Evolutionary conservation across 345 rosid species (phyloP), one percentile per base, ranked within the genome.

Genomic region (Turnera subulata): DNA sequence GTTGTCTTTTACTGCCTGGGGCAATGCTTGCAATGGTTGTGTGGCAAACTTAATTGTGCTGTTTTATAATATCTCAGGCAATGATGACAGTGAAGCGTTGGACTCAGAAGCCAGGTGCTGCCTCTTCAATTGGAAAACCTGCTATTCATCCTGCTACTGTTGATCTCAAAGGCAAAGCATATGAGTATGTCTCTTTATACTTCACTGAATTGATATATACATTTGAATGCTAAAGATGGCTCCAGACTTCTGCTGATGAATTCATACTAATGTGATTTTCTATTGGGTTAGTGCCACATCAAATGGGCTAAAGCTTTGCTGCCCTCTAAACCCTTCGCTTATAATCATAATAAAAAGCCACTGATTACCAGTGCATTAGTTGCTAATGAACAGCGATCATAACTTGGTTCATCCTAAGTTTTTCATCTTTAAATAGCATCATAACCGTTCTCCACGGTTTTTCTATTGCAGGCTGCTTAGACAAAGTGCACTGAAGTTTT

Each of bases 1-100:
- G 52, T 32, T 38, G 2, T 10, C 23, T 29, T 11, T 5, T 35
- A 24, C 9, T 46, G 54, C 23, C 53, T 67, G 58, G 4, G n/a
- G 8, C 11, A n/a, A 13, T 29, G 5, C 42, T 42, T 42, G n/a
- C 12, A 13, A 42, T 2, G 45, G 6, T 4, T 42, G 45, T 6
- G 5, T 42, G 16, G 24, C 11, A 20, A 47, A 49, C 20, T 61
- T 57, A 33, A 48, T 39, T 40, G 54, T 4, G 35, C 21, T 63
- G 47, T 55, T 1, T 56, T 6, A 48, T 53, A 55, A 49, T 67
- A 71, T 23, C 58, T 14, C 56, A 93, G 99, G 89, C 89, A 56
- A 87, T 90, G 99, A 84, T 90, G 97, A 82, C 91, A 4, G 96
- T 93, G 61, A 84, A 81, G 72, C 88, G 88, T 26, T 93, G 99